Conservation (phyloP, 2,329 filamentous ascomycete genomes). For the Didymella lethalis region DNA sequence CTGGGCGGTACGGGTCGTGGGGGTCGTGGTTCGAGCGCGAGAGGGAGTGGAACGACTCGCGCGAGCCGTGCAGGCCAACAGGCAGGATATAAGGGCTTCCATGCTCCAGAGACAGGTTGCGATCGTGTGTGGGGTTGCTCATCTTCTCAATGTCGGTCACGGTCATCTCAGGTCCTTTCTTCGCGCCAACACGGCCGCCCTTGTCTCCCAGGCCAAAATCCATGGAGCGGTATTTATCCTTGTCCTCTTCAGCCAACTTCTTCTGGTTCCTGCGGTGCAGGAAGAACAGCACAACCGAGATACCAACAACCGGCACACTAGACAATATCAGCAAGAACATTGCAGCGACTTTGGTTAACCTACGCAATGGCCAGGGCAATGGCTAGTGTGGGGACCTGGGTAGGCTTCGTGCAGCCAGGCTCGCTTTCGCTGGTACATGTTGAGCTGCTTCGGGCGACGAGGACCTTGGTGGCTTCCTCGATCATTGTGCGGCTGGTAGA, state of each 20-base stretch:
- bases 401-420: constrained; percentile 48
- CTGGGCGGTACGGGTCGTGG: constrained; percentile 84
- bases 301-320: constrained; percentile 78
- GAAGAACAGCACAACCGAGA: constrained; percentile 72
- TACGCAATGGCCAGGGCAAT: constrained; percentile 49
- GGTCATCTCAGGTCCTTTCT: constrained; percentile 60
- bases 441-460: constrained; percentile 35
- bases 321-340: constrained; percentile 32
- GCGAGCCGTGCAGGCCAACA: constrained; percentile 77
- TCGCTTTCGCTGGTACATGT: constrained; percentile 47
- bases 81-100: constrained; percentile 94
- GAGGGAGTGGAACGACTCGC: constrained; percentile 86
- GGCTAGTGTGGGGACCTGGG: constrained; percentile 40
- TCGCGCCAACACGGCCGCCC: constrained; percentile 41
- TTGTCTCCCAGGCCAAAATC: constrained; percentile 83
- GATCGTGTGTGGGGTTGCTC: constrained; percentile 45
- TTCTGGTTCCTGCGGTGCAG: constrained; percentile 81
- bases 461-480: constrained; percentile 37
- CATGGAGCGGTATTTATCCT: constrained; percentile 87
- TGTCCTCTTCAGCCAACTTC: constrained; percentile 79
- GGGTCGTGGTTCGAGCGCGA: constrained; percentile 76
- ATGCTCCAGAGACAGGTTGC: constrained; percentile 68
- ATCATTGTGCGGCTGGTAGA: constrained; percentile 36
- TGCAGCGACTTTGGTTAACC: constrained; percentile 9
- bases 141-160: constrained; percentile 63